Percentiles rank a stretch among this genome's conserved stretches.
These are phyloP conservation scores for Xylaria acuta DNA, from an alignment of 495 filamentous ascomycete genomes.

Conservation along the genomic window DNA sequence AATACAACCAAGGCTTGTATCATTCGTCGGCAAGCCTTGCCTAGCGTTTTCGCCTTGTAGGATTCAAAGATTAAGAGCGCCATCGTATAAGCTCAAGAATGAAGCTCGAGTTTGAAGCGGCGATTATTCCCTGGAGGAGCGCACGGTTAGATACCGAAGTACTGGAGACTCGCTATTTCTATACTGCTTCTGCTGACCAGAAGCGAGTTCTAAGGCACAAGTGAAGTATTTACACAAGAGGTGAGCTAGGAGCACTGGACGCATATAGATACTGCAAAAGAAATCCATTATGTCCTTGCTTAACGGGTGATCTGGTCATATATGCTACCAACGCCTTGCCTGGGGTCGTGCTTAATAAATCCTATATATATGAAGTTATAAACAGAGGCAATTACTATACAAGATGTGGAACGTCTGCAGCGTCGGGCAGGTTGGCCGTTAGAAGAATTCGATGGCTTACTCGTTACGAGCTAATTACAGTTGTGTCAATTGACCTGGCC, in stretches of 20 bases:
- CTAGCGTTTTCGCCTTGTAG: neutral
- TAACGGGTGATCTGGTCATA: neutral
- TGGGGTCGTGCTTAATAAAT: neutral
- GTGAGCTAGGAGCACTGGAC: neutral
- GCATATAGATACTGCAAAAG: neutral
- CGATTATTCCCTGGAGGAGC: neutral
- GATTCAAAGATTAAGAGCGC: neutral
- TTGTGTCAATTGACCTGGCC: neutral
- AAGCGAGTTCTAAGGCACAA: neutral
- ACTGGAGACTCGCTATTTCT: neutral
- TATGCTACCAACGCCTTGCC: neutral
- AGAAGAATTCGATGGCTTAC: neutral
- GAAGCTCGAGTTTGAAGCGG: neutral
- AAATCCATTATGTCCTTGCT: neutral
- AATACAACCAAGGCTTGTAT: neutral
- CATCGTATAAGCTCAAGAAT: neutral
- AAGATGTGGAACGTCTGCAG: neutral
- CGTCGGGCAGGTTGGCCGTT: neutral
- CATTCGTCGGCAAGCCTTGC: neutral
- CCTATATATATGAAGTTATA: neutral
- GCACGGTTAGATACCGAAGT: neutral
- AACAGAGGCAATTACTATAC: neutral
- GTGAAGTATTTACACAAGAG: neutral
- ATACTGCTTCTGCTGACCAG: neutral
- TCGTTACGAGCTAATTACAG: neutral